Evolutionary conservation across 2,329 filamentous ascomycete species (phyloP).

Genomic region (Penicillium sp.): DNA sequence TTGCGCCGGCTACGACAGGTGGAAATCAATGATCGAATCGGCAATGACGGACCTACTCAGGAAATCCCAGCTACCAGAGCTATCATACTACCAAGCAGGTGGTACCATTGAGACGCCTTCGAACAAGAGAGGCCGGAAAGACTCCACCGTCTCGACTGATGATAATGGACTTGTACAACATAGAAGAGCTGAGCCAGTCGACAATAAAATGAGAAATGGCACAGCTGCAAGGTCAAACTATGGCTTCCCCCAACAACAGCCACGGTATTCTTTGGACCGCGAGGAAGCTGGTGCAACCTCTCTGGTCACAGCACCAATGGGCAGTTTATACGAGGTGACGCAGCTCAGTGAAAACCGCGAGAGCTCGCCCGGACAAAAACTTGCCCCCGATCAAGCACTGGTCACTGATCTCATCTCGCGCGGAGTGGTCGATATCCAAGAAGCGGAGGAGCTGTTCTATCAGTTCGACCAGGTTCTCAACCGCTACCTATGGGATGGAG

Average conservation of each 20-base stretch:
- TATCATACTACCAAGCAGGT: slow-evolving; percentile 39
- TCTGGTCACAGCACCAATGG: slow-evolving; percentile 45
- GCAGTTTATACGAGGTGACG: slow-evolving; percentile 51
- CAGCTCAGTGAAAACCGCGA: slow-evolving; percentile 41
- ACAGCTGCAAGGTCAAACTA: slow-evolving; percentile 23
- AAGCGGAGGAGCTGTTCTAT: slow-evolving; percentile 42
- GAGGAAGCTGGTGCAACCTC: slow-evolving; percentile 39
- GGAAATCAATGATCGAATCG: slow-evolving; percentile 40
- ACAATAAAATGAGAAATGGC: slow-evolving; percentile 11
- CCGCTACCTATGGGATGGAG: slow-evolving; percentile 43
- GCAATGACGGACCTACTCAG: slow-evolving; percentile 40
- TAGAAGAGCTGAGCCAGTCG: slow-evolving; percentile 17
- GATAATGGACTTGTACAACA: slow-evolving; percentile 22
- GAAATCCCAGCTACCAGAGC: slow-evolving; percentile 37
- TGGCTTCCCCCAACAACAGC: slow-evolving; percentile 25
- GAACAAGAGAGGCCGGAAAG: slow-evolving; percentile 33
- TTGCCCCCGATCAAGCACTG: slow-evolving; percentile 35
- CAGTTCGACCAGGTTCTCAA: slow-evolving; percentile 44
- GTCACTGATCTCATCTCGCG: slow-evolving; percentile 53
- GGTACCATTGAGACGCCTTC: slow-evolving; percentile 30
- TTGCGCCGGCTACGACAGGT: slow-evolving; percentile 22
- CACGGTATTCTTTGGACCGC: slow-evolving; percentile 37
- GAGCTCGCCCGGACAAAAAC: slow-evolving; percentile 31
- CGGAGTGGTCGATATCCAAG: slow-evolving; percentile 46
- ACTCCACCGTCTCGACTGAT: slow-evolving; percentile 35